Percentiles rank a stretch among this genome's conserved stretches.
phyloP scores from a whole-genome alignment of 1,284 basidiomycete genomes.

The Moniliophthora roreri region DNA sequence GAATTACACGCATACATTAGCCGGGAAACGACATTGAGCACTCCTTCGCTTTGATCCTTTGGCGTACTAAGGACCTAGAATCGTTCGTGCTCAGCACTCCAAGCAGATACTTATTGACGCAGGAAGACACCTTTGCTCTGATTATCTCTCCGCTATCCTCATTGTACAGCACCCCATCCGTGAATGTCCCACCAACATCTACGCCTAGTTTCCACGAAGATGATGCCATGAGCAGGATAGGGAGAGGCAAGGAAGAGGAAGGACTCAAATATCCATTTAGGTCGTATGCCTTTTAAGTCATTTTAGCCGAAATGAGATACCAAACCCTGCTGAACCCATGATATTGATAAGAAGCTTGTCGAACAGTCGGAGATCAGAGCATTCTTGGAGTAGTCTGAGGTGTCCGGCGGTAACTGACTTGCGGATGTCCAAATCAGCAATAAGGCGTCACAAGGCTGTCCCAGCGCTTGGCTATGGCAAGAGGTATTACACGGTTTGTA shows the following conservation, averaged over 20 bases:
- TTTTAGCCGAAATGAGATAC: too few relatives aligned
- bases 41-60: slow-evolving; percentile 24
- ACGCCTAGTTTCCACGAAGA: slow-evolving; percentile 20
- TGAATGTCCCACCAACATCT: slow-evolving; percentile 28
- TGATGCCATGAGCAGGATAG: background rate
- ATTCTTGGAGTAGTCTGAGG: too few relatives aligned
- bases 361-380: too few relatives aligned
- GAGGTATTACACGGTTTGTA: too few relatives aligned
- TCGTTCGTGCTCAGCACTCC: background rate
- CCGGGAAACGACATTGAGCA: slow-evolving; percentile 14
- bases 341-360: too few relatives aligned
- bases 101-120: background rate
- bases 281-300: too few relatives aligned
- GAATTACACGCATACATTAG: background rate
- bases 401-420: too few relatives aligned
- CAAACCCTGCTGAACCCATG: too few relatives aligned
- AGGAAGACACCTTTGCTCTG: slow-evolving; percentile 22
- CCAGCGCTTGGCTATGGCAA: too few relatives aligned
- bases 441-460: too few relatives aligned
- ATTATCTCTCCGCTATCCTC: slow-evolving; percentile 21
- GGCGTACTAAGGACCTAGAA: slow-evolving; percentile 22
- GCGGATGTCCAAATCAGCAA: too few relatives aligned
- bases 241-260: slow-evolving; percentile 1
- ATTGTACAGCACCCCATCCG: slow-evolving; percentile 25
- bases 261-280: too few relatives aligned